Conservation (phyloP, 2,329 filamentous ascomycete species). For the Laburnicola sp. region DNA sequence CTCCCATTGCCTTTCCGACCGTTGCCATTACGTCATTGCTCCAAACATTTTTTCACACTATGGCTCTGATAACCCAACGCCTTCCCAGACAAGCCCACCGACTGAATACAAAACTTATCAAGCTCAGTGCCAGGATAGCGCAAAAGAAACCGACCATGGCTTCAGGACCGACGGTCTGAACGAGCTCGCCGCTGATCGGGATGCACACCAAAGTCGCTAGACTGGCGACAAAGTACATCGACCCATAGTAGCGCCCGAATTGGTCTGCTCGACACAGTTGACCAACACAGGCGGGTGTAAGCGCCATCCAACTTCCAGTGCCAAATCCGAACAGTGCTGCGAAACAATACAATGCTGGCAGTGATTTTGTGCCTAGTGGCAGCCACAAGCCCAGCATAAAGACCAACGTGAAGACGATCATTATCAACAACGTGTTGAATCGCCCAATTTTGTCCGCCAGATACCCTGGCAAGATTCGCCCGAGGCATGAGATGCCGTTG, state of each 20-base stretch:
- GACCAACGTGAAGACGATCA: conserved; percentile 41
- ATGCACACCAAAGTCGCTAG: conserved; percentile 43
- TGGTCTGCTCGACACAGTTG: conserved; percentile 53
- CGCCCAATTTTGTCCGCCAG: conserved; percentile 47
- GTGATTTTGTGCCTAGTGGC: conserved; percentile 36
- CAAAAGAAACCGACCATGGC: conserved; percentile 43
- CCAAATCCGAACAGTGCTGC: conserved; percentile 53
- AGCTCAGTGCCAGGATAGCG: conserved; percentile 35
- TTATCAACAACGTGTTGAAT: conserved; percentile 47
- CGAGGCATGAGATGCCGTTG: conserved; percentile 48
- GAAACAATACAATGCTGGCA: conserved; percentile 45
- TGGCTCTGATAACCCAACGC: conserved; percentile 32
- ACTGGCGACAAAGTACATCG: conserved; percentile 46
- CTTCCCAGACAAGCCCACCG: conserved; percentile 42
- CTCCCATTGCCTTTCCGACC: background rate
- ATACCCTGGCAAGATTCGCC: conserved; percentile 46
- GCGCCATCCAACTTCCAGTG: conserved; percentile 50
- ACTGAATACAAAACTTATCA: conserved; percentile 37
- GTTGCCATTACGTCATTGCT: background rate
- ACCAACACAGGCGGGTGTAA: conserved; percentile 53
- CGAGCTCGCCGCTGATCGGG: conserved; percentile 42
- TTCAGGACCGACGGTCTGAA: conserved; percentile 38
- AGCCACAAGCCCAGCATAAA: conserved; percentile 44
- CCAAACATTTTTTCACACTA: conserved; percentile 11
- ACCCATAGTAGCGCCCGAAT: conserved; percentile 57